phyloP scores from a whole-genome alignment of 2,329 filamentous ascomycete genomes.

The Neoarthrinium moseri region DNA sequence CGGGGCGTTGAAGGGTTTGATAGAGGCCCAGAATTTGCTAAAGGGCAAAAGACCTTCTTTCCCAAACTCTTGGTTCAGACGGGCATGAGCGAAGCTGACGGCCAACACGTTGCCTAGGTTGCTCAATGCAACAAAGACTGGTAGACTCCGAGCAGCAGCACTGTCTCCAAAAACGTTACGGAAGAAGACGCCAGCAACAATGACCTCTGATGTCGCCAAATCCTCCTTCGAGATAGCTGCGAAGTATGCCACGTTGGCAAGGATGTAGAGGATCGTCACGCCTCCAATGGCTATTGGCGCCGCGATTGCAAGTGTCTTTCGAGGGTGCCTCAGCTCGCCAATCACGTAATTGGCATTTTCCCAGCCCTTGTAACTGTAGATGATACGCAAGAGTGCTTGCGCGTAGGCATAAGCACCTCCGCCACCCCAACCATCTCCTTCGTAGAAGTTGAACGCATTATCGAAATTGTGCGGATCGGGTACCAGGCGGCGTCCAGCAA shows the following conservation, averaged over 20 bases:
- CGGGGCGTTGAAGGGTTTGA: conserved; percentile 65
- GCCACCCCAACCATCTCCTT: conserved; percentile 42
- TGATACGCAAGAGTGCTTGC: conserved; percentile 55
- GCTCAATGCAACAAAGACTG: conserved; percentile 59
- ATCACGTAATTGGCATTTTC: conserved; percentile 64
- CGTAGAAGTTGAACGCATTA: conserved; percentile 48
- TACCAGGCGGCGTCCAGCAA: conserved; percentile 48
- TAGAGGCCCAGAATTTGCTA: conserved; percentile 66
- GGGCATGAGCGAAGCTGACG: conserved; percentile 57
- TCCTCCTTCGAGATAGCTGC: conserved; percentile 59
- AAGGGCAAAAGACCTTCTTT: conserved; percentile 69
- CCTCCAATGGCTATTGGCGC: conserved; percentile 57
- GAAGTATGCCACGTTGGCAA: conserved; percentile 67
- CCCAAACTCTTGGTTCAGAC: conserved; percentile 64
- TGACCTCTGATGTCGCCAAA: conserved; percentile 55
- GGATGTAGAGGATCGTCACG: conserved; percentile 59
- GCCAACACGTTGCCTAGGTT: conserved; percentile 63
- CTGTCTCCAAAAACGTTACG: conserved; percentile 58
- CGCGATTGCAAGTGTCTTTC: conserved; percentile 52
- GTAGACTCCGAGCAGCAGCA: conserved; percentile 46
- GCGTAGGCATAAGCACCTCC: conserved; percentile 53
- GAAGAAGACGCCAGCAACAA: conserved; percentile 62
- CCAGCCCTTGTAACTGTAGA: conserved; percentile 65
- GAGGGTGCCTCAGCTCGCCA: conserved; percentile 54
- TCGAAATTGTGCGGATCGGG: conserved; percentile 56